These are phyloP conservation scores for Anisogramma anomala DNA, from an alignment of 2,329 filamentous ascomycete species.

Conservation along the genomic window DNA sequence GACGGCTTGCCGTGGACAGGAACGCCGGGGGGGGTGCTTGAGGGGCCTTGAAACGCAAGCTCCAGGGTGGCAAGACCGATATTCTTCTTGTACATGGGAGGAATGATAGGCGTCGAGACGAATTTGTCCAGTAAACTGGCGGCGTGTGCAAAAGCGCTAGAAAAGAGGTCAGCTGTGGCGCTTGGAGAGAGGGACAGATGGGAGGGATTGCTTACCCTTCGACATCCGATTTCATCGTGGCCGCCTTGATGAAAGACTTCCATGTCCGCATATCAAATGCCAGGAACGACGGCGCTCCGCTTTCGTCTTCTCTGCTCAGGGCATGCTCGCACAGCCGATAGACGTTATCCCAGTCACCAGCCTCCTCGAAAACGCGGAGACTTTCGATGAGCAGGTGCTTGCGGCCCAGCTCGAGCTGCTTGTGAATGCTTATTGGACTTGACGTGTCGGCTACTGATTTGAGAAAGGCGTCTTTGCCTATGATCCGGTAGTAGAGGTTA, in stretches of 20 bases:
- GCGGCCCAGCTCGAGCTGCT: conserved; percentile 33
- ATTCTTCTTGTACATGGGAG: conserved; percentile 26
- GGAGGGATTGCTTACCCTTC: conserved; percentile 17
- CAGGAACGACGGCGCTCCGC: conserved; percentile 28
- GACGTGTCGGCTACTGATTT: conserved; percentile 23
- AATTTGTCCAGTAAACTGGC: conserved; percentile 20
- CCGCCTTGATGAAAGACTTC: conserved; percentile 24
- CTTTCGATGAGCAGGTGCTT: conserved; percentile 37
- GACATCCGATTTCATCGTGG: conserved; percentile 19
- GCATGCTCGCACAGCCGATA: conserved; percentile 34
- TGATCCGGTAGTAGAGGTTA: conserved; percentile 36
- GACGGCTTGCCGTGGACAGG: conserved; percentile 13
- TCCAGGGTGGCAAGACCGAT: conserved; percentile 24
- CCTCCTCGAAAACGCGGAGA: conserved; percentile 26
- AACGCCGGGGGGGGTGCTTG: conserved; percentile 12
- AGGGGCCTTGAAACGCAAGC: conserved; percentile 21
- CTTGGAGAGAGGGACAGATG: not conserved
- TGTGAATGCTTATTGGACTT: conserved; percentile 27
- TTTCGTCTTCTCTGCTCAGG: conserved; percentile 28
- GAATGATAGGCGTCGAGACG: conserved; percentile 18
- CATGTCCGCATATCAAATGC: conserved; percentile 32
- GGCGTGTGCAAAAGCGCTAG: conserved; percentile 20
- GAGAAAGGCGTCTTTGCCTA: conserved; percentile 32
- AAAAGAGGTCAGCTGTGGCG: not conserved
- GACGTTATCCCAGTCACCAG: conserved; percentile 30